phyloP scores from a whole-genome alignment of 306 rosid species.

The Canavalia ensiformis region DNA sequence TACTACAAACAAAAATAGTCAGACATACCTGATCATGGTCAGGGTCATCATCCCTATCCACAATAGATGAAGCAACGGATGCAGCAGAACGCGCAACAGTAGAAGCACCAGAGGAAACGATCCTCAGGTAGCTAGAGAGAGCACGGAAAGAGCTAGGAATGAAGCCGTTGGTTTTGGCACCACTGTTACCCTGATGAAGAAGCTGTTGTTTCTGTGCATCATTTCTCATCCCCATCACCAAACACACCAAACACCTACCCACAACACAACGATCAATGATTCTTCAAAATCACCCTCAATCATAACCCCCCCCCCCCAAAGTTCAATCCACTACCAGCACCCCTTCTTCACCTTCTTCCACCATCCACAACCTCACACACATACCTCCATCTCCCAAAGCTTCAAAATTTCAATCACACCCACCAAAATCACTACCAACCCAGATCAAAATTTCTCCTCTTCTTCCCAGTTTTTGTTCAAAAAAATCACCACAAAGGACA shows the following conservation, averaged over 20 bases:
- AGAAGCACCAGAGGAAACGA: conserved; percentile 94
- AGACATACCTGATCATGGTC: conserved; percentile 81
- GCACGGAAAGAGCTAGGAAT: conserved; percentile 89
- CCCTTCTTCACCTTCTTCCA: conserved; percentile 44
- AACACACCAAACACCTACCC: conserved; percentile 58
- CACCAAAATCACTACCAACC: conserved; percentile 46
- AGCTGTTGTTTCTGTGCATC: conserved; percentile 77
- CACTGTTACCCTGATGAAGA: conserved; percentile 63
- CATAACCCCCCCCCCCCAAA: conserved; percentile 73
- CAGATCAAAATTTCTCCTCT: conserved; percentile 39
- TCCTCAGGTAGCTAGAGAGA: conserved; percentile 81
- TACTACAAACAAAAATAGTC: not conserved
- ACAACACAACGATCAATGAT: conserved; percentile 57
- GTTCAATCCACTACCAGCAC: conserved; percentile 55
- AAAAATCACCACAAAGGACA: conserved; percentile 22
- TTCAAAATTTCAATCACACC: conserved; percentile 59
- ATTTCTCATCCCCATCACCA: conserved; percentile 91
- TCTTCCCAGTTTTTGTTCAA: conserved; percentile 27
- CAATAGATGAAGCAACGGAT: conserved; percentile 89
- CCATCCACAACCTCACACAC: conserved; percentile 54
- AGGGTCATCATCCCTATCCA: conserved; percentile 79
- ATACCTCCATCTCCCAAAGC: conserved; percentile 61
- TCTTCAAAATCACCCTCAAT: conserved; percentile 65
- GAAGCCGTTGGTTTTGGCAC: conserved; percentile 71
- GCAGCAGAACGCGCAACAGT: conserved; percentile 96